Evolutionary conservation across 305 asterid genomes (phyloP), one percentile per base, ranked within the genome.

Genomic region (Coffea humblotiana): DNA sequence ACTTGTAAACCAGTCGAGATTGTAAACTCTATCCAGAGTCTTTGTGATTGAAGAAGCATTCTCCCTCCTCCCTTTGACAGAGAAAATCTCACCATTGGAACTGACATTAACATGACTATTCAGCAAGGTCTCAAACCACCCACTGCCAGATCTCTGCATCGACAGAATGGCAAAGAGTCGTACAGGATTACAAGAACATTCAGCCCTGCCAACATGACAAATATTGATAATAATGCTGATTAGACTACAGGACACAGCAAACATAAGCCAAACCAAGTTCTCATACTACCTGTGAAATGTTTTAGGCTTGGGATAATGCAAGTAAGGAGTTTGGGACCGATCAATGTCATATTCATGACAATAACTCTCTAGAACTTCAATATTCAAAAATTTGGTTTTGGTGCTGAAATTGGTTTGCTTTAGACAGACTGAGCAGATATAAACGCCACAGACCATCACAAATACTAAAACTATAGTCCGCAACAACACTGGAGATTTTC

Each of bases 131-230:
- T 94, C 98, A 58, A 94, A 94, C 98, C 98, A 94, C 61, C 98
- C 98, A 76, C 97, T 93, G 78, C 98, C 98, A 63, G 97, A 93
- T 87, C 98, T 90, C 86, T 94, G 98, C 93, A 91, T 89, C 1
- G 98, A 91, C 64, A 94, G 71, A 83, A 94, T 94, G 71, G 96
- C 83, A 71, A 94, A 94, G 83, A 78, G 84, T 35, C 97, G 90
- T 43, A 94, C 94, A 7, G 97, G 94, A 84, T 91, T 93, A 88
- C 97, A 90, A 32, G 88, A 88, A 85, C 98, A 94, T 84, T 94
- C 97, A 63, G 79, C 91, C 91, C 97, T 93, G 83, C 45, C 78
- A 40, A 86, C 64, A 56, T 72, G 23, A 47, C 58, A 61, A 23
- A 40, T 40, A 40, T 40, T 40, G 43, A 40, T 40, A 72, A 32